Base-by-base conservation (phyloP, 2,329 filamentous ascomycete genomes). In the Aspergillus sojae region DNA sequence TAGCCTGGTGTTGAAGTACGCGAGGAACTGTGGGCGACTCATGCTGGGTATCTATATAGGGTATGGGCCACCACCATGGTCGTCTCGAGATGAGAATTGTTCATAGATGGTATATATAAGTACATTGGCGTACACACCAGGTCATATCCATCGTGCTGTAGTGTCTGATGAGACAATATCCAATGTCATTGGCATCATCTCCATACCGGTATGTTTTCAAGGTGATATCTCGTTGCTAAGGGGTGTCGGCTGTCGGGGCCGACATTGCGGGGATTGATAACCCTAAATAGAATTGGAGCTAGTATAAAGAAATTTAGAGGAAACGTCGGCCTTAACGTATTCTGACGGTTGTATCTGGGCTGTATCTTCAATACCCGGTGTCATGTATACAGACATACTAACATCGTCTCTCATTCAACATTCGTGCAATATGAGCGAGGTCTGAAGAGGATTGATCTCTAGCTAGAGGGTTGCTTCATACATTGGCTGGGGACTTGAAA, bases 1-100 rank as follows among this genome's bases (percentile, higher is more conserved):
- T 12, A 65, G 54, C 4, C 19, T 60, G 23, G 34, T 36, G 46
- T 65, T 65, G 61, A 65, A 65, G 41, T 61, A 65, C 52, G 53
- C 26, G 16, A 30, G 14, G 23, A 50, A 28, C 23, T 30, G 26
- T 50, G 46, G 46, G 3, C 46, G 23, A 12, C 14, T 50, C 23
- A 50, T 50, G 16, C 12, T 28, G 26, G 26, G 26, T n/a, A 28
- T 30, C 14, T 9, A 7, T 19, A 28, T 4, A 19, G 14, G 14
- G 26, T n/a, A 28, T 19, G 16, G 6, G 26, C 26, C 16, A 28
- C 26, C 16, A 30, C 26, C 26, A 30, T 30, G 26, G 14, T 50
- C 6, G 16, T 46, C 43, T 21, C 5, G 43, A 41, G 23, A 19
- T 30, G 46, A 11, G 3, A 30, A 0, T 30, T 30, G 46, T 26